phyloP scores from a whole-genome alignment of 1,139 yeast species.

The Pneumocystis canis region DNA sequence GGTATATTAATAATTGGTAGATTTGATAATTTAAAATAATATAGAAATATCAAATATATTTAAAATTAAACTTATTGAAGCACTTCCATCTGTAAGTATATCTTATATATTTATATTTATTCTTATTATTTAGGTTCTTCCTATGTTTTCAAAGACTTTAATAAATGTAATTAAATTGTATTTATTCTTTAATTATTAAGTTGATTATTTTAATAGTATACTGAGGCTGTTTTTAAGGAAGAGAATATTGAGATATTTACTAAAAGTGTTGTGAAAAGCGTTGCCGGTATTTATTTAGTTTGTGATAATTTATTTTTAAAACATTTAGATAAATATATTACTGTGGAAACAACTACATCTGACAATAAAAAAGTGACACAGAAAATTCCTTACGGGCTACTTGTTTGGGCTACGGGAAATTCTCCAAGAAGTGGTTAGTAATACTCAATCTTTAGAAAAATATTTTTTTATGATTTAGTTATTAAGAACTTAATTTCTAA shows the following conservation, averaged over 20 bases:
- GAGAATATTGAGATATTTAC: conserved; percentile 66
- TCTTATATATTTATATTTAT: neutral
- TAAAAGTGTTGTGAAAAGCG: conserved; percentile 79
- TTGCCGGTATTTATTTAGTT: conserved; percentile 27
- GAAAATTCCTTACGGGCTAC: conserved; percentile 74
- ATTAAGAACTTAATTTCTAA: conserved; percentile 50
- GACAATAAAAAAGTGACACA: conserved; percentile 46
- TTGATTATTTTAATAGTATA: conserved; percentile 32
- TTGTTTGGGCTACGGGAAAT: conserved; percentile 97
- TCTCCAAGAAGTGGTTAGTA: conserved; percentile 37
- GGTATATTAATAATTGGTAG: neutral
- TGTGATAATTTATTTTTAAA: neutral
- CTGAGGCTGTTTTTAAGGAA: conserved; percentile 64
- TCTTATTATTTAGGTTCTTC: conserved; percentile 32
- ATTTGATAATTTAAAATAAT: neutral
- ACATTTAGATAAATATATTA: conserved; percentile 36
- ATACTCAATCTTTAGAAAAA: neutral
- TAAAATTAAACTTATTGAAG: conserved; percentile 75
- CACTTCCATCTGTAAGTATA: conserved; percentile 51
- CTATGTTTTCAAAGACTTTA: conserved; percentile 71
- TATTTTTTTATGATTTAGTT: conserved; percentile 34
- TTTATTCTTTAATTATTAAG: neutral
- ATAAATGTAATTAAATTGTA: conserved; percentile 27
- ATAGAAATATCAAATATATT: conserved; percentile 58
- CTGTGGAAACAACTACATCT: conserved; percentile 54